Conservation (phyloP, 495 filamentous ascomycete species). For the Xylaria flabelliformis region DNA sequence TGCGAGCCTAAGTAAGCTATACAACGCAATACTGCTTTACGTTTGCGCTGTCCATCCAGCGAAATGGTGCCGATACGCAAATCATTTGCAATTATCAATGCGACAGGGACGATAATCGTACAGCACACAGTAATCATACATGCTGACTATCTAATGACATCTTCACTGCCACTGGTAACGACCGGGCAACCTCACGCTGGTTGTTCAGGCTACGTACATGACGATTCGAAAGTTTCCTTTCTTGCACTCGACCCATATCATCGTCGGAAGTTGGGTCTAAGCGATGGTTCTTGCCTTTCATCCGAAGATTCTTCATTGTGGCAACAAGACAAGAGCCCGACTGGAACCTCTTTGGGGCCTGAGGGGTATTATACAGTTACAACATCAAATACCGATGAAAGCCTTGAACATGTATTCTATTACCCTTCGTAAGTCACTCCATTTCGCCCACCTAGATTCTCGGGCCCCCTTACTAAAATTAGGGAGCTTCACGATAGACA, state of each 20-base stretch:
- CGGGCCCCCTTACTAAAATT: neutral
- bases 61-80: neutral
- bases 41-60: neutral
- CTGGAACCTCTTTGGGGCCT: neutral
- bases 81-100: neutral
- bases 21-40: neutral
- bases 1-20: neutral
- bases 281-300: neutral
- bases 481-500: neutral
- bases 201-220: neutral
- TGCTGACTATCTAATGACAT: neutral
- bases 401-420: neutral
- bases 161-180: neutral
- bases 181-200: neutral
- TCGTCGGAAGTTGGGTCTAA: neutral
- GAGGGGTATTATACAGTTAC: neutral
- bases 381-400: neutral
- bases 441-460: neutral
- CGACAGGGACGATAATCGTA: neutral
- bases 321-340: neutral
- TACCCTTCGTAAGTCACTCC: neutral
- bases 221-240: neutral
- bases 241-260: neutral
- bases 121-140: neutral
- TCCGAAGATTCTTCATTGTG: neutral